A percentile compares a stretch with the other conserved stretches of the same genome.
These are phyloP conservation scores for Tulasnella sp. DNA, from an alignment of 768 basidiomycete genomes.

Conservation along the genomic window DNA sequence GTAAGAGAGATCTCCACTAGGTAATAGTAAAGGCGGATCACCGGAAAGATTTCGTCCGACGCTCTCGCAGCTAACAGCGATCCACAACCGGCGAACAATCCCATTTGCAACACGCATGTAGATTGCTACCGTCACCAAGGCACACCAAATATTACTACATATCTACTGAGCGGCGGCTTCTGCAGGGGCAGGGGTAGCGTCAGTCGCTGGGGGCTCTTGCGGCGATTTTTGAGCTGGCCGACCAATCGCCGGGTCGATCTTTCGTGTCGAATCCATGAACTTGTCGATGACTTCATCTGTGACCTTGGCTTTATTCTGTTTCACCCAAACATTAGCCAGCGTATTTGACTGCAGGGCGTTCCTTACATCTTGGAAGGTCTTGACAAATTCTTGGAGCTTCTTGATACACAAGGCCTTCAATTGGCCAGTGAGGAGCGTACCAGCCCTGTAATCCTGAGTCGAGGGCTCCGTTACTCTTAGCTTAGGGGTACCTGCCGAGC, in stretches of 20 bases:
- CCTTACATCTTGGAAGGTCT: slow-evolving; percentile 68
- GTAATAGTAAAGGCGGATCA: neutral
- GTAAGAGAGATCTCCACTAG: neutral
- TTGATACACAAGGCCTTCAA: slow-evolving; percentile 86
- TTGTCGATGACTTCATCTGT: slow-evolving; percentile 67
- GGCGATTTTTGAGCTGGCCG: slow-evolving; percentile 12
- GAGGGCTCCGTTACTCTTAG: neutral
- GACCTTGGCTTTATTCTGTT: slow-evolving; percentile 70
- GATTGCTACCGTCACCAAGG: neutral
- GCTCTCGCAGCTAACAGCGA: neutral
- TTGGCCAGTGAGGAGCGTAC: slow-evolving; percentile 81
- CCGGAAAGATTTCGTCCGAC: neutral
- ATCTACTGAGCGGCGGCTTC: neutral
- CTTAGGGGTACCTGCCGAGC: neutral
- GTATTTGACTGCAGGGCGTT: slow-evolving; percentile 17
- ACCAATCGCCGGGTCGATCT: slow-evolving; percentile 50
- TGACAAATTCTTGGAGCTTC: slow-evolving; percentile 74
- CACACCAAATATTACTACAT: too few relatives aligned
- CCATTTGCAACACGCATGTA: neutral
- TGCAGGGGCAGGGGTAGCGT: neutral
- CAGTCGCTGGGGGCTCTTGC: neutral
- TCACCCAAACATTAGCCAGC: neutral
- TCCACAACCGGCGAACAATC: neutral
- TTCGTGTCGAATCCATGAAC: slow-evolving; percentile 79
- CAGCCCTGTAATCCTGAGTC: slow-evolving; percentile 85